These are phyloP conservation scores for Solanum aculeatissimum DNA, from an alignment of 305 asterid genomes.

Conservation along the genomic window DNA sequence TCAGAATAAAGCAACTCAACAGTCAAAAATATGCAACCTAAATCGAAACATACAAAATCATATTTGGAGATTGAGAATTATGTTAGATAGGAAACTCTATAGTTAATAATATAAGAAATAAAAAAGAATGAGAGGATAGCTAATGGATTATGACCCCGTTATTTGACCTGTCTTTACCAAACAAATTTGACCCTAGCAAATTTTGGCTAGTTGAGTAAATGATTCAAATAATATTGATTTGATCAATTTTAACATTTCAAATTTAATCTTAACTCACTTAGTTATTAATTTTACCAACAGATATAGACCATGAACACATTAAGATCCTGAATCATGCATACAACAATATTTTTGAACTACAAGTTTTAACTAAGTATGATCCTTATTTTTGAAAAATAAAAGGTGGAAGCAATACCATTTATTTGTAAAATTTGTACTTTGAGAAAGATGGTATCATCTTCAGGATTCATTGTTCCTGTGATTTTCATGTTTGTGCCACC, in stretches of 20 bases:
- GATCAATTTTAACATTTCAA: not conserved
- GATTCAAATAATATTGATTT: not conserved
- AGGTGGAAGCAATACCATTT: conserved; percentile 25
- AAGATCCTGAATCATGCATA: not conserved
- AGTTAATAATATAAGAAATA: not conserved
- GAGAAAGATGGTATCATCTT: conserved; percentile 58
- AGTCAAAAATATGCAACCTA: not conserved
- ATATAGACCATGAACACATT: not conserved
- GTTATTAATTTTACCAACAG: not conserved
- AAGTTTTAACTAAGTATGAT: not conserved
- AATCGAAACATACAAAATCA: not conserved
- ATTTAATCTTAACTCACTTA: not conserved
- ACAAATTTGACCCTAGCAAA: not conserved
- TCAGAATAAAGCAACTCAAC: not conserved
- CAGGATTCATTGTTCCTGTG: conserved; percentile 48
- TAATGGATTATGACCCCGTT: not conserved
- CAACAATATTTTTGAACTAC: not conserved
- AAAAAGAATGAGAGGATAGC: not conserved
- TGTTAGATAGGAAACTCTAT: not conserved
- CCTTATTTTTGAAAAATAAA: not conserved
- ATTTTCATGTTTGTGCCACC: conserved; percentile 43
- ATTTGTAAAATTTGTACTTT: conserved; percentile 54
- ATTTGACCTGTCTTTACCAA: not conserved
- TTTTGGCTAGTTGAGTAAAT: not conserved
- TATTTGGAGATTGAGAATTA: not conserved